Conservation (phyloP, 2,329 filamentous ascomycete genomes). For the Clarireedia monteithiana region DNA sequence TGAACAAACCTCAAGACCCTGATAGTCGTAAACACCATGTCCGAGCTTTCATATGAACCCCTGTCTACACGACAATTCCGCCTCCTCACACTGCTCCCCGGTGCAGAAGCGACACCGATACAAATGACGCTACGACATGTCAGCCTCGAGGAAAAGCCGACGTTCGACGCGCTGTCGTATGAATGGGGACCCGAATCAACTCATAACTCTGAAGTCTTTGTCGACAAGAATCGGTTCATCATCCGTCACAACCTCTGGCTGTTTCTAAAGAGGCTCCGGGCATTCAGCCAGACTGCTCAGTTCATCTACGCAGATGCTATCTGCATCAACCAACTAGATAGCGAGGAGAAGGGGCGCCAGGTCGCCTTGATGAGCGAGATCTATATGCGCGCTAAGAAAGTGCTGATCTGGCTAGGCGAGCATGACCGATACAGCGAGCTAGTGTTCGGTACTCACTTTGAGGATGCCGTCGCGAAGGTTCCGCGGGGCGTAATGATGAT, state of each 20-base stretch:
- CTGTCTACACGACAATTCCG: constrained; percentile 1
- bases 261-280: constrained; percentile 1
- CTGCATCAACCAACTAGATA: constrained; percentile 11
- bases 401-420: constrained; percentile 8
- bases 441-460: constrained; percentile 1
- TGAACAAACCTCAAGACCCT: not conserved
- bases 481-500: not conserved
- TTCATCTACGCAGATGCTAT: constrained; percentile 9
- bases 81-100: constrained; percentile 3
- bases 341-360: constrained; percentile 7
- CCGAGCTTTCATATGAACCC: not conserved
- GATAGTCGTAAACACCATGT: not conserved
- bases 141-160: not conserved
- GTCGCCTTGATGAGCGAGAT: constrained; percentile 8
- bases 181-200: not conserved
- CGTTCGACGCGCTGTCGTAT: constrained; percentile 3
- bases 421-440: constrained; percentile 4
- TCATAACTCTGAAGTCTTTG: not conserved
- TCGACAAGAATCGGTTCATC: not conserved
- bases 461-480: not conserved
- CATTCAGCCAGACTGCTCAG: not conserved
- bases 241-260: not conserved
- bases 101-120: not conserved
- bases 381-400: constrained; percentile 6
- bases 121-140: constrained; percentile 1